These are phyloP conservation scores for Claviceps capensis DNA, from an alignment of 2,329 filamentous ascomycete species.

Conservation along the genomic window DNA sequence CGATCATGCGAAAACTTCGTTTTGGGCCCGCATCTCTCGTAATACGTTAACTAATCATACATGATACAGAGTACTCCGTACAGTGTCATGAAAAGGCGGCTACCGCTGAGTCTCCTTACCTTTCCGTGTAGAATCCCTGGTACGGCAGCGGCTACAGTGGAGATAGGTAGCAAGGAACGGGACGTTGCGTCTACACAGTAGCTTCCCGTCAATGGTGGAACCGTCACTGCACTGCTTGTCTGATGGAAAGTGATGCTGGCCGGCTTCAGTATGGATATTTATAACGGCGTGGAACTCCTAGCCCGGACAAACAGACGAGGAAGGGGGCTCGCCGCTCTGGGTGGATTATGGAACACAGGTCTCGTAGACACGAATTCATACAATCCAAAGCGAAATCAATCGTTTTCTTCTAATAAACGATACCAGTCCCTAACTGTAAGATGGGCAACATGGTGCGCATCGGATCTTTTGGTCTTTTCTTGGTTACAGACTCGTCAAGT, in stretches of 20 bases:
- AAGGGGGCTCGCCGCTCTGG: not conserved
- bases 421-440: not conserved
- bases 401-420: not conserved
- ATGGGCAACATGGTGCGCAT: not conserved
- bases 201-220: not conserved
- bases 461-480: too few relatives aligned
- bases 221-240: not conserved
- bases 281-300: not conserved
- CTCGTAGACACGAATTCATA: not conserved
- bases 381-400: not conserved
- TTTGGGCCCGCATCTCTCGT: constrained; percentile 2
- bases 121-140: not conserved
- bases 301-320: not conserved
- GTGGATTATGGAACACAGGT: not conserved
- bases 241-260: not conserved
- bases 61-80: not conserved
- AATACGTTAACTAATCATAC: not conserved
- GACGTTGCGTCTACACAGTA: constrained; percentile 3
- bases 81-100: not conserved
- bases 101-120: not conserved
- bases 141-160: not conserved
- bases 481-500: too few relatives aligned
- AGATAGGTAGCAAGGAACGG: not conserved
- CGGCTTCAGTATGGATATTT: not conserved
- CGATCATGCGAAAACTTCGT: not conserved